Evolutionary conservation across 345 rosid species (phyloP), one percentile per base, ranked within the genome.

Genomic region (Citrus maxima): DNA sequence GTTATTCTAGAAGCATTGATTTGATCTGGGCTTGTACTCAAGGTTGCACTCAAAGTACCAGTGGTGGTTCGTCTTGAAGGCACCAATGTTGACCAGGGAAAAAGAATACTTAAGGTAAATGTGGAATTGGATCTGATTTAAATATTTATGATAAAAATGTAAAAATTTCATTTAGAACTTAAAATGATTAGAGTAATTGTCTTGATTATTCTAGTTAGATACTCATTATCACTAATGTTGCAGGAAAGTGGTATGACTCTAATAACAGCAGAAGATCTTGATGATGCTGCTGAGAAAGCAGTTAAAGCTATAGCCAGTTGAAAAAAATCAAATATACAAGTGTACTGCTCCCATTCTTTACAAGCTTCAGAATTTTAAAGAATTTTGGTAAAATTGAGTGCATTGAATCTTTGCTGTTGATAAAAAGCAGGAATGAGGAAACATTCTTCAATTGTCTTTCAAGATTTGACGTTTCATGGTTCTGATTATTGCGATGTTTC

Each of bases 271-370:
- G 98, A 94, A 80, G 97, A 94, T 85, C 86, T 96, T 82, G 99
- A 96, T 71, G 98, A 94, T 83, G 99, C 99, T 19, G 99, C 99
- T 0, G 97, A 97, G 78, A 97, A 94, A 88, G 98, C 98, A 12
- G 98, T 94, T 35, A 90, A 92, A 86, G 89, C 96, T 24, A 37
- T 84, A 65, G 56, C 87, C 59, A 77, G 79, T 70, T 89, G 77
- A 83, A 77, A 56, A 13, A 13, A 58, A 67, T 70, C 59, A 35
- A 65, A 49, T 46, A 73, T 49, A 46, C n/a, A 28, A 21, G 62
- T 32, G 16, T 40, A 10, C 55, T 49, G 32, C 28, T 70, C 59
- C 8, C 51, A 19, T 69, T 74, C 68, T 51, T 70, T 6, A 28
- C 30, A 27, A 56, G 30, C 49, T 80, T 70, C 34, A 5, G 64